These are phyloP conservation scores for Citrus glauca DNA, from an alignment of 345 rosid species.

Conservation along the genomic window DNA sequence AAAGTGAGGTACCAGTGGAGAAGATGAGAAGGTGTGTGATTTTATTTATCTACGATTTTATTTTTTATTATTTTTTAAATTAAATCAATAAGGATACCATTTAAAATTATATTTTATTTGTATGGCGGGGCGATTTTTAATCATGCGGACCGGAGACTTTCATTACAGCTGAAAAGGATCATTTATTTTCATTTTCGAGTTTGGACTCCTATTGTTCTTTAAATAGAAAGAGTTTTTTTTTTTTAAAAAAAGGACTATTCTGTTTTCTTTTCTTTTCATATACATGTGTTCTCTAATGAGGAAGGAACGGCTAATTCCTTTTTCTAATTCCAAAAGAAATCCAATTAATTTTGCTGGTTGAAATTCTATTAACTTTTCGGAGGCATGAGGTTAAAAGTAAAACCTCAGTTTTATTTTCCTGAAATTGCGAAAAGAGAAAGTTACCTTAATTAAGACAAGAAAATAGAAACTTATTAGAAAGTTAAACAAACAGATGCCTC, in stretches of 20 bases:
- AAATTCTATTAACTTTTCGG: not conserved
- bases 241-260: not conserved
- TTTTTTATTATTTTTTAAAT: not conserved
- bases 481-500: not conserved
- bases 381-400: not conserved
- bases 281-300: too few species aligned
- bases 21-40: constrained; percentile 18
- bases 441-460: not conserved
- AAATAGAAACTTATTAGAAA: too few species aligned
- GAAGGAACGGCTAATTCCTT: not conserved
- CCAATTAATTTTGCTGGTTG: not conserved
- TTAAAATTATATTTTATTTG: not conserved
- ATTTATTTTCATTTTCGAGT: constrained; percentile 18
- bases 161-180: constrained; percentile 23
- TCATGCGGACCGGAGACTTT: not conserved
- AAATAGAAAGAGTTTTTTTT: too few species aligned
- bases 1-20: not conserved
- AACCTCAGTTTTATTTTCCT: too few species aligned
- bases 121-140: not conserved
- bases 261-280: not conserved
- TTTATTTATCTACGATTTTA: constrained; percentile 20
- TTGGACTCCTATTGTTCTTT: constrained; percentile 26
- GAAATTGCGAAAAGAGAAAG: too few species aligned
- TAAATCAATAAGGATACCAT: not conserved
- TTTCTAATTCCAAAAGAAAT: not conserved